Base-by-base conservation (phyloP, 352 stramenopile genomes). In the Stephanocyclus meneghinianus region DNA sequence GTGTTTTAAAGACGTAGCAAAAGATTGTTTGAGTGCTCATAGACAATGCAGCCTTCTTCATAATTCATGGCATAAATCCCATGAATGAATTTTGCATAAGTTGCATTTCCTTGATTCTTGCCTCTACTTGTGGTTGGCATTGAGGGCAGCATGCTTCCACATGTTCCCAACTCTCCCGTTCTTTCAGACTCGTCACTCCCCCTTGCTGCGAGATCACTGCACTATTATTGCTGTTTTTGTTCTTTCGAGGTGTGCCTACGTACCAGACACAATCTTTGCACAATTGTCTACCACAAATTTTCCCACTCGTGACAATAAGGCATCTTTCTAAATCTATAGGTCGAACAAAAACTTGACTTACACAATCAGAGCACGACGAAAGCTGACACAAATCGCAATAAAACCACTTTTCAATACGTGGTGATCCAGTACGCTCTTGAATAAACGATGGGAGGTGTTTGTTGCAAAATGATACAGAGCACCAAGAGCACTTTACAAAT, bases 401-500 rank as follows among this genome's bases (percentile, higher is more conserved):
- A 66, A 74, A 82, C 68, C 67, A 82, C 35, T 16, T 18, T 55
- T 16, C 30, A 45, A 30, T 40, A 13, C 45, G n/a, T 18, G n/a
- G 4, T 45, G 0, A 2, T 16, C 55, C 29, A 16, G 16, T n/a
- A 8, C 32, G 35, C 29, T 30, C 1, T 35, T 30, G 2, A 45
- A 13, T 57, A 10, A 15, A 15, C 8, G 63, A 61, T 59, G 59
- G 7, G 15, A 59, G 29, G 47, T 81, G 74, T 2, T 76, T 70
- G 26, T 53, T 42, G 51, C 74, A 81, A 64, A 66, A 81, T 37
- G 66, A 73, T 48, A 76, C 74, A 53, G 4, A 40, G 26, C 74
- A 81, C 74, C 74, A 81, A 13, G 9, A 50, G 48, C 74, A 81
- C 67, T 75, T 75, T 15, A 65, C 44, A 65, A 80, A 80, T 40